Evolutionary conservation across 108 stramenopile species (phyloP).

Genomic region (Schizochytrium sp.): DNA sequence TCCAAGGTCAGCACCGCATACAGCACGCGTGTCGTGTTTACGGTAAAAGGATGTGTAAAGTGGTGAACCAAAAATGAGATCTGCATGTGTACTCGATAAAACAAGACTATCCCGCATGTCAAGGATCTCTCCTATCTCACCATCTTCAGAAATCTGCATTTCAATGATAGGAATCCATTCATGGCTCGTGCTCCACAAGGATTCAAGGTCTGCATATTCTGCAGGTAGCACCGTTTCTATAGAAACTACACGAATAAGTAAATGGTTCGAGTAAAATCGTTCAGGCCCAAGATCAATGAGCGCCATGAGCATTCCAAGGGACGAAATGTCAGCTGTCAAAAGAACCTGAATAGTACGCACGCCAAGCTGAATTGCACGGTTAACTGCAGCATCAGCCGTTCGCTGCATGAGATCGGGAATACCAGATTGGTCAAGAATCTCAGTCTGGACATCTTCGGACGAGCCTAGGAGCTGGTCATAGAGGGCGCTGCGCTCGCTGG

Average conservation of each 20-base stretch:
- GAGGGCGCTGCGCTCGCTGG: not conserved
- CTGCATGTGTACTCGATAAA: not conserved
- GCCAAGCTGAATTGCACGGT: not conserved
- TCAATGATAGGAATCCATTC: not conserved
- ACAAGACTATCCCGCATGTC: not conserved
- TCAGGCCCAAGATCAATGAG: not conserved
- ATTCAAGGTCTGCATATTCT: not conserved
- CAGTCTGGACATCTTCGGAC: not conserved
- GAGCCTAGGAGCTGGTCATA: not conserved
- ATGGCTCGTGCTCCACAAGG: not conserved
- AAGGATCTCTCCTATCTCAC: not conserved
- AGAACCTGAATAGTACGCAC: not conserved
- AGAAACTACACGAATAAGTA: not conserved
- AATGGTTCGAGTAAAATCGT: not conserved
- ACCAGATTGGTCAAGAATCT: not conserved
- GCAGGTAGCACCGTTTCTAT: not conserved
- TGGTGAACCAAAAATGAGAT: not conserved
- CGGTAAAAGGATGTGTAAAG: not conserved
- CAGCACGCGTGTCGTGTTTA: not conserved
- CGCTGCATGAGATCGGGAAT: not conserved
- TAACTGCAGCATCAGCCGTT: not conserved
- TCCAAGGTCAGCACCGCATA: not conserved
- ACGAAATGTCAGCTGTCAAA: not conserved
- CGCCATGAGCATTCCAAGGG: not conserved
- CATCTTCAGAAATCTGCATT: not conserved